A percentile compares a stretch with the other conserved stretches of the same genome.
Evolutionary conservation across 768 basidiomycete species (phyloP).

Genomic region (Tulasnella sp.): DNA sequence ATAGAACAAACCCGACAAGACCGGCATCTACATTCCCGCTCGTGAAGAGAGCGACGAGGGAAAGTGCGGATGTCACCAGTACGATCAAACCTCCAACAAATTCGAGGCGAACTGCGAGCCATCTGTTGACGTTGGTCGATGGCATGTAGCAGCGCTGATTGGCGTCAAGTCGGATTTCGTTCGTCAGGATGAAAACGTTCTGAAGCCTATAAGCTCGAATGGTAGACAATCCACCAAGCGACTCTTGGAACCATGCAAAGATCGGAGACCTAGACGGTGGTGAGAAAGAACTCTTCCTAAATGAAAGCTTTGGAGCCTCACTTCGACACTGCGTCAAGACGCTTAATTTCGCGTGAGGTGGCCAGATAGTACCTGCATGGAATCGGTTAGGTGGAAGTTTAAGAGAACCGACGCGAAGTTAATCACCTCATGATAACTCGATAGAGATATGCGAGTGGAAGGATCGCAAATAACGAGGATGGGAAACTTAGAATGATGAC

Average conservation of each 20-base stretch:
- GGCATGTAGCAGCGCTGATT: constrained; percentile 72
- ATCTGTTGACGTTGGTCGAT: constrained; percentile 56
- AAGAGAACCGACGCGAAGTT: not conserved
- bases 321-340: constrained; percentile 68
- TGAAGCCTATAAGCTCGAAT: constrained; percentile 75
- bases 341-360: constrained; percentile 78
- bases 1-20: constrained; percentile 73
- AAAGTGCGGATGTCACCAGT: constrained; percentile 52
- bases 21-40: constrained; percentile 70
- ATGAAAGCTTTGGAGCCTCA: not conserved
- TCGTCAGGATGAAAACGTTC: constrained; percentile 50
- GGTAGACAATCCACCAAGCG: constrained; percentile 55
- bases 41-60: constrained; percentile 58
- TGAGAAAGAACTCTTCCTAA: not conserved
- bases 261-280: constrained; percentile 56
- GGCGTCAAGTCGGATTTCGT: constrained; percentile 65
- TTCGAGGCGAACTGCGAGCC: constrained; percentile 40
- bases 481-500: constrained; percentile 81
- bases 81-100: constrained; percentile 76
- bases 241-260: constrained; percentile 40
- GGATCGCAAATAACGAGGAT: constrained; percentile 59
- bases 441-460: constrained; percentile 75
- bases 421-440: constrained; percentile 63
- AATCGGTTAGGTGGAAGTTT: not conserved
- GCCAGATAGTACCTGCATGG: constrained; percentile 65